A percentile compares a stretch with the other conserved stretches of the same genome.
Conservation (phyloP, 1,284 basidiomycete genomes). For the Golubevia sp. region DNA sequence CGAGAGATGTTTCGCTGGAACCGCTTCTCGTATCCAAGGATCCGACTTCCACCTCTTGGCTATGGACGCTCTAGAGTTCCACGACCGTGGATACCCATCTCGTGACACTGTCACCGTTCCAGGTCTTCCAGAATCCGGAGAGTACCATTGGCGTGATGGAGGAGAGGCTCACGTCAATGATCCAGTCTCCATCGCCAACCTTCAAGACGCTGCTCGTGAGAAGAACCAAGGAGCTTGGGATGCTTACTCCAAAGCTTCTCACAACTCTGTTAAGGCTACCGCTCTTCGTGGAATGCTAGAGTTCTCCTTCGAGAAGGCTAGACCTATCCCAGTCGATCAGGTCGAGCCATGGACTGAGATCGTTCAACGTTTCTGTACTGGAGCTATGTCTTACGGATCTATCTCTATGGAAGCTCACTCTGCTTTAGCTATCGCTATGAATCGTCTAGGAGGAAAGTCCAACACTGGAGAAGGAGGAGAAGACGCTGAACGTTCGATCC, state of each 20-base stretch:
- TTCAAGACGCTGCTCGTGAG: slow-evolving; percentile 52
- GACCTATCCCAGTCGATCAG: slow-evolving; percentile 54
- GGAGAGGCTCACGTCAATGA: slow-evolving; percentile 57
- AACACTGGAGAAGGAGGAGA: slow-evolving; percentile 59
- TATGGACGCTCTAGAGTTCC: slow-evolving; percentile 54
- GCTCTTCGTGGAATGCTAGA: slow-evolving; percentile 53
- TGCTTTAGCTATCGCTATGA: slow-evolving; percentile 54
- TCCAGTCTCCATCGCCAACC: slow-evolving; percentile 48
- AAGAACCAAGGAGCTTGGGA: slow-evolving; percentile 52
- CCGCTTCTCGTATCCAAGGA: slow-evolving; percentile 50
- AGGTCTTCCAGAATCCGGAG: slow-evolving; percentile 50
- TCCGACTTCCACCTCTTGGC: slow-evolving; percentile 47
- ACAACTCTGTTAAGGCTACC: slow-evolving; percentile 33
- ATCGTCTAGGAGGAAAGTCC: slow-evolving; percentile 56
- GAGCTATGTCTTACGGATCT: slow-evolving; percentile 59
- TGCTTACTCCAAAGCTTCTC: slow-evolving; percentile 37
- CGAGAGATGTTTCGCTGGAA: slow-evolving; percentile 55
- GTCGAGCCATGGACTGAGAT: slow-evolving; percentile 61
- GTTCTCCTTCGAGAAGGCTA: slow-evolving; percentile 44
- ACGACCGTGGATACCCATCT: slow-evolving; percentile 51
- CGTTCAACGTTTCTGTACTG: slow-evolving; percentile 56
- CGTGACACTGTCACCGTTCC: slow-evolving; percentile 40
- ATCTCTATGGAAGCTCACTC: slow-evolving; percentile 52
- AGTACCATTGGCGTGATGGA: slow-evolving; percentile 57
- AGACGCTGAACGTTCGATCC: slow-evolving; percentile 55